Conservation (phyloP, 176 grass and related monocot genomes). For the Hordeum marinum region DNA sequence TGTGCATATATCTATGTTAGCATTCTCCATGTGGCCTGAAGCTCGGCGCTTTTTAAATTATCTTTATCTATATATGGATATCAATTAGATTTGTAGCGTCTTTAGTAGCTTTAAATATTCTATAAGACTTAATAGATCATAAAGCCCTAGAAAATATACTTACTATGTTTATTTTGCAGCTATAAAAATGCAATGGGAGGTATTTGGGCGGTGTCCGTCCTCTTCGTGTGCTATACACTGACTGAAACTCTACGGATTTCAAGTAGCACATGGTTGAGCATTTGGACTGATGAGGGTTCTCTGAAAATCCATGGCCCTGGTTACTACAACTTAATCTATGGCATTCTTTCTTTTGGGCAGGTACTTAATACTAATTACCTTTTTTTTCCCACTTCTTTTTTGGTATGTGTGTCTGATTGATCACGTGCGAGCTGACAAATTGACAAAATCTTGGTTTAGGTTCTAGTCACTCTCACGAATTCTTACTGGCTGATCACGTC, state of each 20-base stretch:
- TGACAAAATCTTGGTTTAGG: conserved; percentile 32
- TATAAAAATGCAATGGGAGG: conserved; percentile 96
- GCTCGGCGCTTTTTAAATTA: not conserved
- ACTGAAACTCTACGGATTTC: conserved; percentile 89
- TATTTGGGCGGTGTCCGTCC: conserved; percentile 70
- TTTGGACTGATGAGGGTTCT: conserved; percentile 93
- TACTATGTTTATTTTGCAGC: conserved; percentile 43
- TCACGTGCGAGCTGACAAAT: not conserved
- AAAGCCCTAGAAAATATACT: conserved; percentile 31
- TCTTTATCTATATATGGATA: conserved; percentile 7
- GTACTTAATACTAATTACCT: conserved; percentile 28
- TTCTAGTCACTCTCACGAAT: conserved; percentile 74
- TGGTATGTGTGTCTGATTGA: not conserved
- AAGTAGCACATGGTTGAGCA: conserved; percentile 96
- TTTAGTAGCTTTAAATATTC: not conserved
- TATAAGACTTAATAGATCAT: conserved; percentile 11
- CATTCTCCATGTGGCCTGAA: not conserved
- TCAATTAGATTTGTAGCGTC: not conserved
- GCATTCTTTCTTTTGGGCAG: conserved; percentile 82
- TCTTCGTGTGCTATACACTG: conserved; percentile 72
- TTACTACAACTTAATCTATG: conserved; percentile 93
- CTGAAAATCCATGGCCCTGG: conserved; percentile 57
- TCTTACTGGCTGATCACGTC: conserved; percentile 87
- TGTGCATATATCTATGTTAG: not conserved
- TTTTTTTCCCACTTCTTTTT: not conserved